Percentiles rank a stretch among this genome's conserved stretches.
These are phyloP conservation scores for Aspergillus kassunensis DNA, from an alignment of 495 filamentous ascomycete genomes.

Conservation along the genomic window DNA sequence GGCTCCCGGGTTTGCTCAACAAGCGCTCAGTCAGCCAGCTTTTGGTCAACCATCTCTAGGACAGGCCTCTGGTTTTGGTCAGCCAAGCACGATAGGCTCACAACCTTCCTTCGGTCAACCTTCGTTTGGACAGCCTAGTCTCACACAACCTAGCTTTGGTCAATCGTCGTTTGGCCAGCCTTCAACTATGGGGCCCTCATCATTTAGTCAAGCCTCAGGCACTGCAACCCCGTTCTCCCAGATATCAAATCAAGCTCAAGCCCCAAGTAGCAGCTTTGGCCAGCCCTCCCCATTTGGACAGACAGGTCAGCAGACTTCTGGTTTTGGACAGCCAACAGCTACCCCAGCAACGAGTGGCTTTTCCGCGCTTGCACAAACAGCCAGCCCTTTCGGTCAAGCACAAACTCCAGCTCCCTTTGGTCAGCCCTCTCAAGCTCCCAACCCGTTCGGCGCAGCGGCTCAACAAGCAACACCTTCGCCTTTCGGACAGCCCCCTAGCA, in stretches of 20 bases:
- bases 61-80: constrained; percentile 29
- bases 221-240: constrained; percentile 34
- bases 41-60: constrained; percentile 37
- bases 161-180: constrained; percentile 14
- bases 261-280: constrained; percentile 26
- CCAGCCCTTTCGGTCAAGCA: constrained; percentile 23
- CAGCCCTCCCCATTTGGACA: constrained; percentile 31
- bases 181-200: constrained; percentile 21
- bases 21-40: constrained; percentile 11
- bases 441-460: constrained; percentile 14
- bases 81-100: constrained; percentile 24
- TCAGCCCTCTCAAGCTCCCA: constrained; percentile 19
- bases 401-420: constrained; percentile 26
- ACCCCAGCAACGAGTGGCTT: constrained; percentile 22
- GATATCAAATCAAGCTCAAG: constrained; percentile 23
- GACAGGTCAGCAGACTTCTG: constrained; percentile 18
- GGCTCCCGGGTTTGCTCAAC: constrained; percentile 21
- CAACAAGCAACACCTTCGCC: constrained; percentile 20
- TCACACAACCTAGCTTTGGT: constrained; percentile 28
- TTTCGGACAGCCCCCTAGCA: background rate
- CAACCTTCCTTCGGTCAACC: constrained; percentile 27
- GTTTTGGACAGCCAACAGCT: constrained; percentile 27
- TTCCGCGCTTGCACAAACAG: constrained; percentile 31
- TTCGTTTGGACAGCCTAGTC: constrained; percentile 36
- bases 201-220: constrained; percentile 24